A percentile compares a stretch with the other conserved stretches of the same genome.
Evolutionary conservation across 108 stramenopile genomes (phyloP).

Genomic region (Poteriospumella lacustris): DNA sequence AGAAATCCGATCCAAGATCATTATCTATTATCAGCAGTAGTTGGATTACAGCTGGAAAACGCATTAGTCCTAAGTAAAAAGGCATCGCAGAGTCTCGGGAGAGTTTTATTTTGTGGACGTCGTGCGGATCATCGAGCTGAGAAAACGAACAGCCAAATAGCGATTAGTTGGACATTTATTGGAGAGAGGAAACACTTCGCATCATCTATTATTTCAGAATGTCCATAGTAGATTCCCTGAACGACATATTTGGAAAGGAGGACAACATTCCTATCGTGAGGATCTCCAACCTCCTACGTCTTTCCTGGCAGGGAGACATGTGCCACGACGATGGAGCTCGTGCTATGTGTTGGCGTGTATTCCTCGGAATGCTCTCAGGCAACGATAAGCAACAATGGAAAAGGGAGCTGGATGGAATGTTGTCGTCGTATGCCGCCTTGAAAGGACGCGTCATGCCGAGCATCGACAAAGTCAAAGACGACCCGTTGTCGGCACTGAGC

Average conservation of each 20-base stretch:
- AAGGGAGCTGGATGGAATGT: neutral
- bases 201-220: too few species aligned
- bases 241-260: neutral
- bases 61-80: too few species aligned
- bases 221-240: too few species aligned
- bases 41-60: too few species aligned
- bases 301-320: neutral
- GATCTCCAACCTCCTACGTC: neutral
- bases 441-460: neutral
- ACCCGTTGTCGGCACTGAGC: neutral
- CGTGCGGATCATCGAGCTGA: too few species aligned
- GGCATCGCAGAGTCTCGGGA: too few species aligned
- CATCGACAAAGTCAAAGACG: neutral
- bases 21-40: too few species aligned
- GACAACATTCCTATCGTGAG: neutral
- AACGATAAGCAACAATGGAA: neutral
- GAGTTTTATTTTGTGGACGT: too few species aligned
- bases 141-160: too few species aligned
- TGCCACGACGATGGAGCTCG: neutral
- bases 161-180: too few species aligned
- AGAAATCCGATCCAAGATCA: too few species aligned
- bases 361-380: slow-evolving; percentile 16
- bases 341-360: slow-evolving; percentile 17
- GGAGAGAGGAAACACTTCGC: too few species aligned
- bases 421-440: neutral